Base-by-base conservation (phyloP, 192 early-diverging fungal species). In the Gryganskiella cystojenkinii region DNA sequence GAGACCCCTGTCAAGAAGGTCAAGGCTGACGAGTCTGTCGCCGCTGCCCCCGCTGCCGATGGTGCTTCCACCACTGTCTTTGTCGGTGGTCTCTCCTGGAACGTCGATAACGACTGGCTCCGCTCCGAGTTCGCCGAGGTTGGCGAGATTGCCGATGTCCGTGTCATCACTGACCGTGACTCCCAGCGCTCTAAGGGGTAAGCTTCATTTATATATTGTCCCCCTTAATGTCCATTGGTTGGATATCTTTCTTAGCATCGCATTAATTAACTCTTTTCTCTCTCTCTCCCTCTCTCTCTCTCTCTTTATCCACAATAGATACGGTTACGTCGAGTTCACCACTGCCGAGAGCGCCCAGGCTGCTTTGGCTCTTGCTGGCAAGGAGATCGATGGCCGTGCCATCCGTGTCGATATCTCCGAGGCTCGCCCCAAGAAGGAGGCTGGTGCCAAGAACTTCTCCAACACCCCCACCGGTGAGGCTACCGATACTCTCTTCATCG, bases 321-420 rank as follows among this genome's bases (percentile, higher is more conserved):
- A 93, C 79, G 95, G 90, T 58, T 96, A 96, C 85, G 89, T 98
- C 33, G 95, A 97, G 56, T 98, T 97, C 75, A 80, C 85, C 55
- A 67, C 71, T 53, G 64, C 85, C 30, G 92, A 87, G 56, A 83
- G 79, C 34, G 91, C 89, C 55, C 82, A 90, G 61, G 88, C 88
- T 70, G 95, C 94, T 7, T 58, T 91, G 57, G 84, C 83, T 34
- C 81, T 90, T 47, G 79, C 83, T 49, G 94, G 88, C 40, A 82
- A 84, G 47, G 91, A 96, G 59, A 79, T 98, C 40, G 93, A 94
- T 56, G 95, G 95, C 44, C 93, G 96, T 68, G 80, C 80, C 50
- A 85, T 99, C 71, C 86, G 88, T 64, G 84, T 98, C 31, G 94
- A 97, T 60, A 61, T 92, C 45, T 86, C 95, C 15, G 80, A 84